Percentiles rank a stretch among this genome's conserved stretches.
phyloP scores from a whole-genome alignment of 768 basidiomycete genomes.

The Boletus rex-veris region DNA sequence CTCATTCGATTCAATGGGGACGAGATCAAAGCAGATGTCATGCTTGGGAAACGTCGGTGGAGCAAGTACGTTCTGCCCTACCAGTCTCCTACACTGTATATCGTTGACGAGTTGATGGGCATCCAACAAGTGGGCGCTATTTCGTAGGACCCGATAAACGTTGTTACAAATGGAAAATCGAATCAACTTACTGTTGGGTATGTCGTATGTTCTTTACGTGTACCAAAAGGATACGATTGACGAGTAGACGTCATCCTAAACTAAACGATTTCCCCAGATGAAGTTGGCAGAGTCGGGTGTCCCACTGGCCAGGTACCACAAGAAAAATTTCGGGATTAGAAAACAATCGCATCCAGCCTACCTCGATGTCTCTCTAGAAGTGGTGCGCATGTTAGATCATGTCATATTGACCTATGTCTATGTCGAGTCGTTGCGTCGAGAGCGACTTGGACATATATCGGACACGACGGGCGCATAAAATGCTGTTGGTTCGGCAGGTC shows the following conservation, averaged over 20 bases:
- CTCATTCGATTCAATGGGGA: conserved; percentile 31
- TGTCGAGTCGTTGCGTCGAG: conserved; percentile 25
- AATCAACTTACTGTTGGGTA: conserved; percentile 27
- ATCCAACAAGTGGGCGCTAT: conserved; percentile 25
- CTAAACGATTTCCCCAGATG: conserved; percentile 14
- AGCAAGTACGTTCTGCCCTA: conserved; percentile 15
- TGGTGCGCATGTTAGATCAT: conserved; percentile 24
- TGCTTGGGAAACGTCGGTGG: conserved; percentile 23
- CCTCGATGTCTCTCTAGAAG: conserved; percentile 21
- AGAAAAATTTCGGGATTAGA: conserved; percentile 23
- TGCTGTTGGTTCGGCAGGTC: neutral
- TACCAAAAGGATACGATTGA: neutral
- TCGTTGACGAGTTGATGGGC: neutral
- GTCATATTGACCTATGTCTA: conserved; percentile 28
- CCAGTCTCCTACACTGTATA: neutral
- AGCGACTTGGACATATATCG: conserved; percentile 16
- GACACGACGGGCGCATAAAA: neutral
- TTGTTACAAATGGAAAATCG: conserved; percentile 35
- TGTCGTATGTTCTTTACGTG: neutral
- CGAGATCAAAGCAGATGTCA: conserved; percentile 23
- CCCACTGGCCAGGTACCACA: conserved; percentile 20
- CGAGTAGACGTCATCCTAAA: neutral
- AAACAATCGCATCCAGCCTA: conserved; percentile 25
- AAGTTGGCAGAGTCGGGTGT: conserved; percentile 13
- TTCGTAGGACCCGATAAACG: conserved; percentile 33